Conservation (phyloP, 2,329 filamentous ascomycete genomes). For the Chrysoporthe austroafricana region DNA sequence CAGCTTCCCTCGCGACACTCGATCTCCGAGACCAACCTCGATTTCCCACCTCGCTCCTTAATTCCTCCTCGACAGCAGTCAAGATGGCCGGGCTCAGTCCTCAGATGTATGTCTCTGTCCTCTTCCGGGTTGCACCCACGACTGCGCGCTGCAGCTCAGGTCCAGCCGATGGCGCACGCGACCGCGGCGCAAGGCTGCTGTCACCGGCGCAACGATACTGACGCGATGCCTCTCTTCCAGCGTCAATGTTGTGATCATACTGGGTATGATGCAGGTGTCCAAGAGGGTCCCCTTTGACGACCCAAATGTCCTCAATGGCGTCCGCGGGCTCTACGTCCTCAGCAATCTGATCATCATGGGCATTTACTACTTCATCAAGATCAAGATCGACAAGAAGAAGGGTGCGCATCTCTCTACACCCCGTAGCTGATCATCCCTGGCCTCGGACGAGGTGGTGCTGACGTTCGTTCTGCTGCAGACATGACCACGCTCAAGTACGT, state of each 20-base stretch:
- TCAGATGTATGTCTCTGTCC: constrained; percentile 59
- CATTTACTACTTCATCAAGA: constrained; percentile 84
- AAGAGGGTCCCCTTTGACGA: constrained; percentile 96
- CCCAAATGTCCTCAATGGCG: constrained; percentile 61
- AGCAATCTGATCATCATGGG: constrained; percentile 81
- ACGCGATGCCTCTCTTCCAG: constrained; percentile 50
- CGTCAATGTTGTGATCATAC: constrained; percentile 91
- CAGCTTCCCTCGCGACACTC: background rate
- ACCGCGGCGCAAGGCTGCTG: background rate
- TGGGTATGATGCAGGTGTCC: constrained; percentile 97
- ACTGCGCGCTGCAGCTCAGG: background rate
- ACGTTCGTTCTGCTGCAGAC: constrained; percentile 57
- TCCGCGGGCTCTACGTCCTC: constrained; percentile 58
- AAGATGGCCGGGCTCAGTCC: constrained; percentile 66
- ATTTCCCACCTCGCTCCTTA: background rate
- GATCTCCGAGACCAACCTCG: background rate
- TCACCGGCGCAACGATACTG: constrained; percentile 18
- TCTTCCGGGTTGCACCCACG: background rate
- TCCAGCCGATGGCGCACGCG: constrained; percentile 17
- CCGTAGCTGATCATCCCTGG: background rate
- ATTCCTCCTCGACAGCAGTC: constrained; percentile 20
- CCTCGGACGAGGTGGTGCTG: background rate
- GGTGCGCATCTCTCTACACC: constrained; percentile 60
- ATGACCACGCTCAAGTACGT: constrained; percentile 98
- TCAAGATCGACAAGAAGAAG: constrained; percentile 93